phyloP scores from a whole-genome alignment of 257 asterid species.

The Cruciata laevipes region DNA sequence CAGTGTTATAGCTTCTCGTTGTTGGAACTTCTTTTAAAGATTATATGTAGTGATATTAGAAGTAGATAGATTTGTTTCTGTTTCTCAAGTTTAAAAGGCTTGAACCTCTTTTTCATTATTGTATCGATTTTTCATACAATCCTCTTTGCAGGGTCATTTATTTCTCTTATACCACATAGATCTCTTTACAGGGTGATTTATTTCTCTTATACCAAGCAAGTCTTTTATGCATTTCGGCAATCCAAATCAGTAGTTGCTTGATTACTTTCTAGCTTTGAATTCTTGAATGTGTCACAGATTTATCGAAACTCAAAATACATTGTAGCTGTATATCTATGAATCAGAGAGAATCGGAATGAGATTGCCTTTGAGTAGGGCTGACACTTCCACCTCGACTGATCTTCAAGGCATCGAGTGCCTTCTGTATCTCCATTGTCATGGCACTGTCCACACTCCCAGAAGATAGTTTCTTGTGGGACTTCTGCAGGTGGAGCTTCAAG shows the following conservation, averaged over 20 bases:
- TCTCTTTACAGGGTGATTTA: neutral
- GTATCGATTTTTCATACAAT: neutral
- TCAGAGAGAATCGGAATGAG: conserved; percentile 18
- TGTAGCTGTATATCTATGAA: too few species aligned
- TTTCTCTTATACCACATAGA: neutral
- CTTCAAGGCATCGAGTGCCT: conserved; percentile 75
- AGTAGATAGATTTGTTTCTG: neutral
- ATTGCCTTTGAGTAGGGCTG: conserved; percentile 78
- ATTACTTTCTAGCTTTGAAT: too few species aligned
- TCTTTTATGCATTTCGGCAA: too few species aligned
- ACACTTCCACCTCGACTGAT: conserved; percentile 87
- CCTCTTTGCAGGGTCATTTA: neutral
- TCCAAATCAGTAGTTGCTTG: too few species aligned
- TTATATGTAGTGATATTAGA: neutral
- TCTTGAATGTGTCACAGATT: too few species aligned
- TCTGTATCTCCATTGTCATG: conserved; percentile 92
- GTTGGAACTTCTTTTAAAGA: neutral
- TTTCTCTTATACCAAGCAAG: neutral
- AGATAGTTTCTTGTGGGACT: conserved; percentile 79
- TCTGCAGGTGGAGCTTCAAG: conserved; percentile 88
- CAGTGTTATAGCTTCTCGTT: conserved; percentile 5
- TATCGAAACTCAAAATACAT: too few species aligned
- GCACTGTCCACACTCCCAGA: conserved; percentile 99
- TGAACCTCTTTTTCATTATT: neutral
- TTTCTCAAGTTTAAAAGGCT: neutral